Evolutionary conservation across 176 grass and related monocot genomes (phyloP).

Genomic region (Oryza brachyantha): DNA sequence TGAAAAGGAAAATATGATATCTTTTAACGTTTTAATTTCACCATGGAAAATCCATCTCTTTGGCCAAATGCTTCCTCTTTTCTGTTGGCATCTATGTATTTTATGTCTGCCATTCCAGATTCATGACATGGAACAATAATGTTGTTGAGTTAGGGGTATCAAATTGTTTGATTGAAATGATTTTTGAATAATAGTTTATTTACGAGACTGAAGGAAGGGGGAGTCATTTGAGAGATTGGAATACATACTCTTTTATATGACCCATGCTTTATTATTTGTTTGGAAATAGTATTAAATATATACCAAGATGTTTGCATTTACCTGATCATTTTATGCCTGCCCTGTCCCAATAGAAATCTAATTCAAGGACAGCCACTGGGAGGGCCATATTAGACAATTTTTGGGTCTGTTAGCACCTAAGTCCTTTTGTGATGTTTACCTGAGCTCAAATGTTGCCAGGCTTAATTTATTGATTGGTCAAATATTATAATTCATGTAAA

Average conservation of each 20-base stretch:
- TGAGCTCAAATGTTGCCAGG: slow-evolving; percentile 14
- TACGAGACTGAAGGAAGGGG: background rate
- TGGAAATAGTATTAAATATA: background rate
- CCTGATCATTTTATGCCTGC: background rate
- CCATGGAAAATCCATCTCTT: background rate
- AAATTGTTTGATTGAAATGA: background rate
- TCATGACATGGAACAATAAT: background rate
- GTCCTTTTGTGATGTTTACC: background rate
- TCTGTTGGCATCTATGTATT: background rate
- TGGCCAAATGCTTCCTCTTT: background rate
- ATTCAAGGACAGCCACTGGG: background rate
- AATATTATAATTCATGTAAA: background rate
- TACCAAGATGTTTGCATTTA: background rate
- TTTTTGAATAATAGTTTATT: background rate
- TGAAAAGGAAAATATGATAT: background rate
- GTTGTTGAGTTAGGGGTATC: background rate
- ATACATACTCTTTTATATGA: background rate
- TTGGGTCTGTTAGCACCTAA: background rate
- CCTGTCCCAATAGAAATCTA: background rate
- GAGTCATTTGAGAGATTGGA: background rate
- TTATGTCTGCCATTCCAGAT: background rate
- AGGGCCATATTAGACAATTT: background rate
- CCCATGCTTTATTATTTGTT: background rate
- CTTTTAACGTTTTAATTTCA: background rate
- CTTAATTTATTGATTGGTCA: slow-evolving; percentile 15